phyloP scores from a whole-genome alignment of 306 rosid genomes.

The Fragaria nilgerrensis region DNA sequence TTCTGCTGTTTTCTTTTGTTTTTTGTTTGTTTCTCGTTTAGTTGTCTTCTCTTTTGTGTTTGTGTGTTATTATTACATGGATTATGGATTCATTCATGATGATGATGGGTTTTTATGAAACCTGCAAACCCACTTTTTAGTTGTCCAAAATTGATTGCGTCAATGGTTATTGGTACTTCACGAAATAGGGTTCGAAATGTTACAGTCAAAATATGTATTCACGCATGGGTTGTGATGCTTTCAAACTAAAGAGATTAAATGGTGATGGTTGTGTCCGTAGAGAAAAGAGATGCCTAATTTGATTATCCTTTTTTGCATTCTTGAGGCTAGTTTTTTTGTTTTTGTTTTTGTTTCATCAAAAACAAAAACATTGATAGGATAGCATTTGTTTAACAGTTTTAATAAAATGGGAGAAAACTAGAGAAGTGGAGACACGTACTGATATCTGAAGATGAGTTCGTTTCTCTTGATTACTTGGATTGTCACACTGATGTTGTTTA shows the following conservation, averaged over 20 bases:
- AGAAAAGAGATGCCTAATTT: not conserved
- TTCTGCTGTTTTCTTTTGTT: not conserved
- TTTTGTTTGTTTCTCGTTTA: no score
- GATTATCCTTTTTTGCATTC: not conserved
- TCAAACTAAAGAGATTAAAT: not conserved
- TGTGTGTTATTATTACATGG: not conserved
- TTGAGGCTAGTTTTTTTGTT: no score
- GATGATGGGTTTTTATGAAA: not conserved
- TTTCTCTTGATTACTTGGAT: not conserved
- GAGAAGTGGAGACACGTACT: not conserved
- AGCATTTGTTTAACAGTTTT: not conserved
- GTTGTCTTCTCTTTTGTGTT: not conserved
- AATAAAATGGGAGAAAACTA: no score
- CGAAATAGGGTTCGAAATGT: not conserved
- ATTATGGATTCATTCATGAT: not conserved
- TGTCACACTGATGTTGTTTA: not conserved
- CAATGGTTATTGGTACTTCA: not conserved
- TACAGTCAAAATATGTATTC: not conserved
- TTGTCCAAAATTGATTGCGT: not conserved
- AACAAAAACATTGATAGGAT: no score
- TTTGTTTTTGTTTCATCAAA: no score
- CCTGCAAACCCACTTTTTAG: not conserved
- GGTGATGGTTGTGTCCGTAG: not conserved
- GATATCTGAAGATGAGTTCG: not conserved
- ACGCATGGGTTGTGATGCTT: not conserved